These are phyloP conservation scores for Picea sitchensis DNA, from an alignment of 75 land plant genomes.

Conservation along the genomic window DNA sequence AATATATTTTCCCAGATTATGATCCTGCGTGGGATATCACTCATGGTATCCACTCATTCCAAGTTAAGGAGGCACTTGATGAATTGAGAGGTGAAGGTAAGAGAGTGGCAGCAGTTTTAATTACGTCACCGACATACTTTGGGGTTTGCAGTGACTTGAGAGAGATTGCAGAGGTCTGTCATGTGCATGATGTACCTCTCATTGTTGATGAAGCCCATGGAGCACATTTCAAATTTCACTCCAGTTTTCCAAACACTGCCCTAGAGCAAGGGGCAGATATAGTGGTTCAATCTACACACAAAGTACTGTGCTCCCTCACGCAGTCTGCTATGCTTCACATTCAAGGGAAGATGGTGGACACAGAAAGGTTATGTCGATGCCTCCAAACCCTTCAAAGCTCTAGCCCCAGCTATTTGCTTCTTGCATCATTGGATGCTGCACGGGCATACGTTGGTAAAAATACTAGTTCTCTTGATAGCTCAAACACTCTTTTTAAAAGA, in stretches of 20 bases:
- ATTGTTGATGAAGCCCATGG: constrained; percentile 98
- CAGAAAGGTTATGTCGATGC: constrained; percentile 50
- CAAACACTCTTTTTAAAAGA: constrained; percentile 24
- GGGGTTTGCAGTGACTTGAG: constrained; percentile 76
- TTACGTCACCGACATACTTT: constrained; percentile 88
- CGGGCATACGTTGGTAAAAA: constrained; percentile 60
- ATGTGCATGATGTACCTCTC: constrained; percentile 58
- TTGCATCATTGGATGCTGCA: constrained; percentile 91
- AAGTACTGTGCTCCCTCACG: constrained; percentile 83
- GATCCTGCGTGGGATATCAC: constrained; percentile 69
- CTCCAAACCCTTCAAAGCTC: constrained; percentile 90
- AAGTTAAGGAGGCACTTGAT: constrained; percentile 62
- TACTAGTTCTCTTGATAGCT: constrained; percentile 6
- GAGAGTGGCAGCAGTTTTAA: constrained; percentile 69
- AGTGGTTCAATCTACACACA: constrained; percentile 89
- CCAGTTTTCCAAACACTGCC: constrained; percentile 62
- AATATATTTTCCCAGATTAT: constrained; percentile 64
- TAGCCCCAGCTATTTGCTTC: constrained; percentile 88
- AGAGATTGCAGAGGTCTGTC: constrained; percentile 58
- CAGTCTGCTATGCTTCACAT: constrained; percentile 96
- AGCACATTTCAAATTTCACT: constrained; percentile 85
- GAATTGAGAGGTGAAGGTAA: constrained; percentile 49
- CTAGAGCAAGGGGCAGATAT: constrained; percentile 91
- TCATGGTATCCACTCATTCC: constrained; percentile 40
- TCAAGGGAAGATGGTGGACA: constrained; percentile 54